A percentile compares a stretch with the other conserved stretches of the same genome.
These are phyloP conservation scores for Nitzschia sp. DNA, from an alignment of 108 stramenopile species.

Conservation along the genomic window DNA sequence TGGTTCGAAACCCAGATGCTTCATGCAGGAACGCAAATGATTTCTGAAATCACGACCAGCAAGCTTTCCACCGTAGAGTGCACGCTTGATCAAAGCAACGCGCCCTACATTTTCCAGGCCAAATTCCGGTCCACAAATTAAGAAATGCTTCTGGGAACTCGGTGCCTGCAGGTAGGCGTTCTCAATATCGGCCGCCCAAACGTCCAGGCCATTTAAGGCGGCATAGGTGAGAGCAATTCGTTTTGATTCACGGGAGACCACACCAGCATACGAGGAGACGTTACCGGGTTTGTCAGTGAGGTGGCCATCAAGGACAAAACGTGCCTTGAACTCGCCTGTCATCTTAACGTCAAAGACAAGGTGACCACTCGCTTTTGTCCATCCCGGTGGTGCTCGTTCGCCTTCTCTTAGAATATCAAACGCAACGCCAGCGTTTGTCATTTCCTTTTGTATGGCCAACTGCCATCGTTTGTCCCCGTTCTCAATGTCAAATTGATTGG, in stretches of 20 bases:
- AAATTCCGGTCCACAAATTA: constrained; percentile 40
- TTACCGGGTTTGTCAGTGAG: constrained; percentile 21
- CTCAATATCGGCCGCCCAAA: no score
- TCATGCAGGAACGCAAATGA: constrained; percentile 45
- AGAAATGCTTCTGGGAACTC: constrained; percentile 30
- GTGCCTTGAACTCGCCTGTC: no score
- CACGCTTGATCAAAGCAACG: no score
- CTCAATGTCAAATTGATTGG: constrained; percentile 41
- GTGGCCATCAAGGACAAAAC: constrained; percentile 45
- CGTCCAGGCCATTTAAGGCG: no score
- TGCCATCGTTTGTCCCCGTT: constrained; percentile 50
- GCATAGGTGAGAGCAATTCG: no score
- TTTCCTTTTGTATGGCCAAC: constrained; percentile 39
- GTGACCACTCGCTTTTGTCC: constrained; percentile 24
- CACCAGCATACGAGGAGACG: no score
- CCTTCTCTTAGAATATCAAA: constrained; percentile 27
- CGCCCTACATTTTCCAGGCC: no score
- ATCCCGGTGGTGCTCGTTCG: constrained; percentile 25
- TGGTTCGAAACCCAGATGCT: no score
- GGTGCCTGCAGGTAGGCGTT: constrained; percentile 30
- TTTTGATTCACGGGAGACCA: no score
- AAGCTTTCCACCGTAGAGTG: no score
- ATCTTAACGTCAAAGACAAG: no score
- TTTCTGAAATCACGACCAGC: constrained; percentile 47
- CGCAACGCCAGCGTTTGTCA: no score